A percentile compares a stretch with the other conserved stretches of the same genome.
These are phyloP conservation scores for Chenopodium formosanum DNA, from an alignment of 148 eudicot species.

Conservation along the genomic window DNA sequence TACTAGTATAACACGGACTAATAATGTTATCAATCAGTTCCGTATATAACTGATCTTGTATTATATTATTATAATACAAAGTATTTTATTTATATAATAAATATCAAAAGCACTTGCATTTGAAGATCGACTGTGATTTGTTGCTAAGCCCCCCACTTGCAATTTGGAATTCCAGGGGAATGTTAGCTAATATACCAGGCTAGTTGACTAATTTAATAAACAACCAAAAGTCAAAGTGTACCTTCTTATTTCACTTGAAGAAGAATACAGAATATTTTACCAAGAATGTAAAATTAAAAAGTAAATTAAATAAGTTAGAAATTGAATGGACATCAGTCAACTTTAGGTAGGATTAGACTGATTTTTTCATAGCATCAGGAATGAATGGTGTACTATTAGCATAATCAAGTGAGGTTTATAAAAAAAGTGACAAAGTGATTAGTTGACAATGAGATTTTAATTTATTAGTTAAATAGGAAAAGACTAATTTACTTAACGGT, in stretches of 20 bases:
- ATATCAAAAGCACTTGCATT: not conserved
- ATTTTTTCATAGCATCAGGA: not conserved
- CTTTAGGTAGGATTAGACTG: constrained; percentile 13
- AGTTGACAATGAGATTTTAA: not conserved
- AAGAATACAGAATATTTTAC: too few species aligned
- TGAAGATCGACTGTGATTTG: not conserved
- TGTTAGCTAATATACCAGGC: not conserved
- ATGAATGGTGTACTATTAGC: constrained; percentile 1
- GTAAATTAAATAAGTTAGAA: constrained; percentile 12
- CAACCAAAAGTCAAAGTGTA: not conserved
- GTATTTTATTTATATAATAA: not conserved
- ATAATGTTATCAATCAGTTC: not conserved
- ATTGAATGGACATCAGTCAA: not conserved
- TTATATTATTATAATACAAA: not conserved
- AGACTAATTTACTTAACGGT: not conserved
- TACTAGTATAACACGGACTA: not conserved
- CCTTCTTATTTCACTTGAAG: not conserved
- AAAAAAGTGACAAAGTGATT: not conserved
- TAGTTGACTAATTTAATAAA: not conserved
- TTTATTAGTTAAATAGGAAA: not conserved
- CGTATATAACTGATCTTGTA: not conserved
- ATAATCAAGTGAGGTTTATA: not conserved
- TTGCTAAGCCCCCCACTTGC: not conserved
- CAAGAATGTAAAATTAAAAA: not conserved
- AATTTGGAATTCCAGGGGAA: not conserved